Conservation (phyloP, 768 basidiomycete species). For the Lentinula boryana region DNA sequence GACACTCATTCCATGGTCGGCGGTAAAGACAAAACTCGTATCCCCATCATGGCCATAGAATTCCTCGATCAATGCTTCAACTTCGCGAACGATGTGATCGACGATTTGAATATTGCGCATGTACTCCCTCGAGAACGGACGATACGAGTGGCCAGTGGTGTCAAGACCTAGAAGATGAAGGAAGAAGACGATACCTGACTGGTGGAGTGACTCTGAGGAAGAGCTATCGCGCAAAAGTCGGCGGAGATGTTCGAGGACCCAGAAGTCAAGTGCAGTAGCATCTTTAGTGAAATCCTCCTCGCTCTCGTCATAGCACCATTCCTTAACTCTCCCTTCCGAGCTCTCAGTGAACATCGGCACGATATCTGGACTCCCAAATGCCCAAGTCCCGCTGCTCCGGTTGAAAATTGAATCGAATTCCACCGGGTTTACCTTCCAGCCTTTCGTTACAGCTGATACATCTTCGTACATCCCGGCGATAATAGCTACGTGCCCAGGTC, state of each 20-base stretch:
- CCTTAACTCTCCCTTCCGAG: slow-evolving; percentile 62
- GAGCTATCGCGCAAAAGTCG: slow-evolving; percentile 61
- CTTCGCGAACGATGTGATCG: slow-evolving; percentile 63
- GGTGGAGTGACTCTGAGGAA: slow-evolving; percentile 37
- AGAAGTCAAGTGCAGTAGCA: slow-evolving; percentile 69
- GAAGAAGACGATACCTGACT: slow-evolving; percentile 68
- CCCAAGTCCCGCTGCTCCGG: slow-evolving; percentile 69
- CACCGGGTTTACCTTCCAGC: slow-evolving; percentile 83
- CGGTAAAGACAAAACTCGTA: slow-evolving; percentile 76
- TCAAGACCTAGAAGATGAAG: slow-evolving; percentile 81
- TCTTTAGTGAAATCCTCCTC: slow-evolving; percentile 88
- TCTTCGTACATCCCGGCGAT: slow-evolving; percentile 95
- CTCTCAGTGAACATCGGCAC: slow-evolving; percentile 83
- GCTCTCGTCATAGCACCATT: slow-evolving; percentile 72
- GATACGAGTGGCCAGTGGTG: slow-evolving; percentile 82
- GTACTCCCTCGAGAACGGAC: slow-evolving; percentile 87
- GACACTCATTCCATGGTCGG: slow-evolving; percentile 87
- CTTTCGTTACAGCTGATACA: slow-evolving; percentile 85
- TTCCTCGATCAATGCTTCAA: slow-evolving; percentile 52
- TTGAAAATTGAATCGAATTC: slow-evolving; percentile 90
- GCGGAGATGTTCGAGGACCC: slow-evolving; percentile 72
- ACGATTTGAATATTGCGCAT: slow-evolving; percentile 81
- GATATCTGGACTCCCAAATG: slow-evolving; percentile 87
- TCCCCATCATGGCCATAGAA: slow-evolving; percentile 61
- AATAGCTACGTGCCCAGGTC: slow-evolving; percentile 85